phyloP scores from a whole-genome alignment of 192 early-diverging fungal species.

The Jimgerdemannia flammicorona region DNA sequence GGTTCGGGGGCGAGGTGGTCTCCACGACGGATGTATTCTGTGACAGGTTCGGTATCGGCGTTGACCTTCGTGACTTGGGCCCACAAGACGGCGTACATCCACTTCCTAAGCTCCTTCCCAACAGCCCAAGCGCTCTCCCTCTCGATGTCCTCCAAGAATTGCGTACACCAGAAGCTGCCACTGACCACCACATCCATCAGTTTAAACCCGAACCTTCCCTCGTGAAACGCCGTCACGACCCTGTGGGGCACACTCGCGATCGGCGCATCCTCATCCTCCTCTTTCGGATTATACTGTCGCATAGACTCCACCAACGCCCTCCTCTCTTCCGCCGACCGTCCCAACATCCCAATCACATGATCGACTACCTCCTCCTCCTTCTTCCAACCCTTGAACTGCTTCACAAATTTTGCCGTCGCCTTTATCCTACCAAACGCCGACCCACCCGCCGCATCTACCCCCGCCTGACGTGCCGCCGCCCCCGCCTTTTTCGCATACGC shows the following conservation, averaged over 20 bases:
- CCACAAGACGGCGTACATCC: conserved; percentile 33
- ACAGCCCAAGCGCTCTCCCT: conserved; percentile 33
- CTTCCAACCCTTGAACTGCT: neutral
- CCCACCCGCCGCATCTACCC: neutral
- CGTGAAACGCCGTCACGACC: neutral
- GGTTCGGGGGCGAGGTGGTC: conserved; percentile 25
- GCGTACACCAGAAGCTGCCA: conserved; percentile 40
- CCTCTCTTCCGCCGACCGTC: neutral
- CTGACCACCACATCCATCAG: conserved; percentile 36
- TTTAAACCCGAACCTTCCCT: conserved; percentile 9
- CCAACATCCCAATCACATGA: neutral
- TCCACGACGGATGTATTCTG: conserved; percentile 38
- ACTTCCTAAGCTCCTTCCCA: conserved; percentile 35
- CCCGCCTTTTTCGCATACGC: neutral
- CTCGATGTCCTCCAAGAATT: conserved; percentile 44
- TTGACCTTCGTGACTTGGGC: neutral
- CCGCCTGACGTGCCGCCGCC: neutral
- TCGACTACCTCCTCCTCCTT: too few relatives aligned
- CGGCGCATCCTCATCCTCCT: neutral
- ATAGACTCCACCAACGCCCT: neutral
- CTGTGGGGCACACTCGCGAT: neutral
- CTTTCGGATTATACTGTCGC: neutral
- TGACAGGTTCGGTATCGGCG: conserved; percentile 11
- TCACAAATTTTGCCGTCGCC: neutral
- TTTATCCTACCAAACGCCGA: neutral